Conservation (phyloP, 2,329 filamentous ascomycete species). For the Cladorrhinum sp. region DNA sequence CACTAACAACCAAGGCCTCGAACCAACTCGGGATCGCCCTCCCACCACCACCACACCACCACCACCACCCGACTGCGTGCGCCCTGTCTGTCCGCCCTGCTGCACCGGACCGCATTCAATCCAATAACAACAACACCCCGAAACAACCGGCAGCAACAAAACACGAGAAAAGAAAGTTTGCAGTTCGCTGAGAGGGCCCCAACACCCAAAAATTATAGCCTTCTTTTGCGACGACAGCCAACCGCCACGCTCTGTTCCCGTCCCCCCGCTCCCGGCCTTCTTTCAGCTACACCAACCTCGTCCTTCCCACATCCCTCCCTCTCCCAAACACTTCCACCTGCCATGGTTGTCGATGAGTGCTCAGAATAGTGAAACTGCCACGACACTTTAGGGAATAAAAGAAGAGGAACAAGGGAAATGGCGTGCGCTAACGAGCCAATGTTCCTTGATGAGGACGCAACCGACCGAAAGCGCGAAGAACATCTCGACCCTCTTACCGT, state of each 20-base stretch:
- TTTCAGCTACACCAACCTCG: background rate
- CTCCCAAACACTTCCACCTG: slow-evolving; percentile 2
- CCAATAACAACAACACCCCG: background rate
- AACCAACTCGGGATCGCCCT: background rate
- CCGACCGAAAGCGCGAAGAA: slow-evolving; percentile 5
- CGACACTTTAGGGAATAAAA: background rate
- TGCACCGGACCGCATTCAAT: background rate
- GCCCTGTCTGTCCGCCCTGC: background rate
- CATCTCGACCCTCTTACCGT: slow-evolving; percentile 28
- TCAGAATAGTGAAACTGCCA: slow-evolving; percentile 12
- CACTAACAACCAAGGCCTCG: background rate
- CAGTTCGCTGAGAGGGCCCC: background rate
- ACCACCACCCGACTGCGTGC: background rate
- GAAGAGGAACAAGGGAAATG: slow-evolving; percentile 24
- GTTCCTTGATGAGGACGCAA: slow-evolving; percentile 22
- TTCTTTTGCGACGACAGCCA: background rate
- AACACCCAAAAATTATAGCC: background rate
- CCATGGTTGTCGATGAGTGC: slow-evolving; percentile 19
- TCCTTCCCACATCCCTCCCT: background rate
- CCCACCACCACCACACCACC: background rate
- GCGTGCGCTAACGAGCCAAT: slow-evolving; percentile 21
- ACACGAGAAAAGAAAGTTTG: background rate
- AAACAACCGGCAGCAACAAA: background rate
- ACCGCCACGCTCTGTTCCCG: background rate
- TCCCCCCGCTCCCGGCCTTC: background rate